These are phyloP conservation scores for Wickerhamiella pararugosa DNA, from an alignment of 1,139 yeast genomes.

Conservation along the genomic window DNA sequence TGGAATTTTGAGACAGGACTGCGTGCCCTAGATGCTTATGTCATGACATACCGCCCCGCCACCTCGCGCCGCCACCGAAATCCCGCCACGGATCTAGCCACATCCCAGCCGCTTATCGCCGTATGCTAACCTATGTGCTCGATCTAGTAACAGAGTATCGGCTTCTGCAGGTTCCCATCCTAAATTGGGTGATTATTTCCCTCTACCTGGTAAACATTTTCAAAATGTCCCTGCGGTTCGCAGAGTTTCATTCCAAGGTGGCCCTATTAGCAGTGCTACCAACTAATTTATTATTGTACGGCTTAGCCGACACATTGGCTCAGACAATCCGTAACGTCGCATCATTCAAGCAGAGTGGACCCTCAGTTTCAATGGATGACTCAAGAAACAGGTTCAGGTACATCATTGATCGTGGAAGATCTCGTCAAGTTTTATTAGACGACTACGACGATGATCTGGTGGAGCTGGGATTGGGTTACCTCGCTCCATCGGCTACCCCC, in stretches of 20 bases:
- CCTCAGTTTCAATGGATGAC: slow-evolving; percentile 11
- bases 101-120: background rate
- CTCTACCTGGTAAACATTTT: slow-evolving; percentile 21
- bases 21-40: slow-evolving; percentile 1
- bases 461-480: slow-evolving; percentile 22
- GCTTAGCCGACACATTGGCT: slow-evolving; percentile 81
- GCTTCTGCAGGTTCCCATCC: slow-evolving; percentile 18
- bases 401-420: slow-evolving; percentile 25
- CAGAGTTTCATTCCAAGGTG: slow-evolving; percentile 44
- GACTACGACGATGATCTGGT: slow-evolving; percentile 23
- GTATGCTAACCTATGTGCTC: background rate
- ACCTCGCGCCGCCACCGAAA: background rate
- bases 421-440: slow-evolving; percentile 22
- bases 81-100: background rate
- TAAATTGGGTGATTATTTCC: slow-evolving; percentile 24
- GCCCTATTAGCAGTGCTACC: slow-evolving; percentile 65
- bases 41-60: background rate
- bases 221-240: slow-evolving; percentile 23
- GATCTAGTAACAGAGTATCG: slow-evolving; percentile 6
- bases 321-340: slow-evolving; percentile 37
- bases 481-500: slow-evolving; percentile 3
- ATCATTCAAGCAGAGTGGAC: slow-evolving; percentile 6
- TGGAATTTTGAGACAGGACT: slow-evolving; percentile 1
- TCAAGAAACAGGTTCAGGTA: slow-evolving; percentile 14
- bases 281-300: slow-evolving; percentile 71